Evolutionary conservation across 371 early-diverging fungal genomes (phyloP).

Genomic region (Apophysomyces trapeziformis): DNA sequence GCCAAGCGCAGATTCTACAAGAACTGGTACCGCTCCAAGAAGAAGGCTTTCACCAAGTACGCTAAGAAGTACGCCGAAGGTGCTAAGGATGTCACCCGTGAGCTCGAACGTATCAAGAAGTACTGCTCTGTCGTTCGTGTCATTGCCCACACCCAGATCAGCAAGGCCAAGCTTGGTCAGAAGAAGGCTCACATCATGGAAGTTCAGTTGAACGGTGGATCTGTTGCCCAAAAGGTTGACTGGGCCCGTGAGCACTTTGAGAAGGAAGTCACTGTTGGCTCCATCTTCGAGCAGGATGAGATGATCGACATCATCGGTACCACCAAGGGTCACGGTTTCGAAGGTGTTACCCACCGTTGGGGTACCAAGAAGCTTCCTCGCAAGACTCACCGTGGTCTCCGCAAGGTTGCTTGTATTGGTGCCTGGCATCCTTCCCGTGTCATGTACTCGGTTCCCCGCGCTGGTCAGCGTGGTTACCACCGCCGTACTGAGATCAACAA

Average conservation of each 20-base stretch:
- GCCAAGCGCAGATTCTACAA: slow-evolving; percentile 99
- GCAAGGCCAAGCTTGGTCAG: slow-evolving; percentile 93
- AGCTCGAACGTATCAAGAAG: slow-evolving; percentile 98
- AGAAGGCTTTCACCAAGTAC: slow-evolving; percentile 99
- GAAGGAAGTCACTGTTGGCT: slow-evolving; percentile 90
- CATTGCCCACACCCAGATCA: slow-evolving; percentile 98
- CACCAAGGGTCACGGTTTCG: slow-evolving; percentile 99
- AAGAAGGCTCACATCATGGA: slow-evolving; percentile 99
- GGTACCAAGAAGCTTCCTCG: slow-evolving; percentile 99
- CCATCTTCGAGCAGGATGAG: slow-evolving; percentile 98
- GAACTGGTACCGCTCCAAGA: slow-evolving; percentile 99
- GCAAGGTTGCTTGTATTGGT: slow-evolving; percentile 99
- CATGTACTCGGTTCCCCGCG: slow-evolving; percentile 99
- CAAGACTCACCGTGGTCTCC: slow-evolving; percentile 99
- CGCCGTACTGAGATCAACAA: slow-evolving; percentile 99
- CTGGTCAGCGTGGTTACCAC: slow-evolving; percentile 99
- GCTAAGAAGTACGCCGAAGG: slow-evolving; percentile 95
- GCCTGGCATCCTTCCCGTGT: slow-evolving; percentile 99
- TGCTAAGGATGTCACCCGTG: slow-evolving; percentile 88
- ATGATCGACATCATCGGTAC: slow-evolving; percentile 99
- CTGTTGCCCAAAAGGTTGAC: slow-evolving; percentile 97
- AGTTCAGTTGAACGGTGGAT: slow-evolving; percentile 99
- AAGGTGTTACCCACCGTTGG: slow-evolving; percentile 99
- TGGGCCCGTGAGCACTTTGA: slow-evolving; percentile 98
- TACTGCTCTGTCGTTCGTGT: slow-evolving; percentile 99